Evolutionary conservation across 331 rosid genomes (phyloP), one percentile per base, ranked within the genome.

Genomic region (Quercus phellos): DNA sequence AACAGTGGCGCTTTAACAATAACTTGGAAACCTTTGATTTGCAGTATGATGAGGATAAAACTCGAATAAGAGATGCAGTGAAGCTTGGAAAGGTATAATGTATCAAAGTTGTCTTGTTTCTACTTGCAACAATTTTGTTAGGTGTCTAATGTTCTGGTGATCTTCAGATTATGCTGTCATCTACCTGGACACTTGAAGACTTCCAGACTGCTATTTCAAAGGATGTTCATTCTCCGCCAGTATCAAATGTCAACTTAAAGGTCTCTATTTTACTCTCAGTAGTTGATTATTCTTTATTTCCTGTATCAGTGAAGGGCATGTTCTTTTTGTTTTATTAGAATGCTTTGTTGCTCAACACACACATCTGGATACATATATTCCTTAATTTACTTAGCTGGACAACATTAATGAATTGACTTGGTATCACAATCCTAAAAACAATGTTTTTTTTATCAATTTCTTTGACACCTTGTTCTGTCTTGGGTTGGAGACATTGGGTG

Each of bases 41-140:
- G 61, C 98, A 94, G 98, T 94, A 87, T 86, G 89, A 77, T 53
- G 93, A 90, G 60, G 98, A 94, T 59, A 94, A 83, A 86, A 78
- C 85, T 71, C 89, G 81, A 82, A 78, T 90, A 76, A 90, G 90
- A 83, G 93, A 94, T 82, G 91, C 91, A 9, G 84, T 92, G 85
- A 94, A 94, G 90, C 85, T 84, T 77, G 89, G 92, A 73, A 94
- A 92, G 98, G 98, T 94, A 89, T 78, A 82, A 54, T 60, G 56
- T 69, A 46, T 68, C 63, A 10, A 30, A 51, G 35, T 74, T 75
- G 74, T 14, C 22, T 78, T 24, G 70, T 83, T 87, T 83, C 71
- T 73, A 43, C 16, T 42, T 75, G 51, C 21, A 54, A 24, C 38
- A 9, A 55, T 50, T 64, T 74, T 79, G 55, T 70, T 73, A 77